These are phyloP conservation scores for Sclerotinia nivalis DNA, from an alignment of 2,329 filamentous ascomycete species.

Conservation along the genomic window DNA sequence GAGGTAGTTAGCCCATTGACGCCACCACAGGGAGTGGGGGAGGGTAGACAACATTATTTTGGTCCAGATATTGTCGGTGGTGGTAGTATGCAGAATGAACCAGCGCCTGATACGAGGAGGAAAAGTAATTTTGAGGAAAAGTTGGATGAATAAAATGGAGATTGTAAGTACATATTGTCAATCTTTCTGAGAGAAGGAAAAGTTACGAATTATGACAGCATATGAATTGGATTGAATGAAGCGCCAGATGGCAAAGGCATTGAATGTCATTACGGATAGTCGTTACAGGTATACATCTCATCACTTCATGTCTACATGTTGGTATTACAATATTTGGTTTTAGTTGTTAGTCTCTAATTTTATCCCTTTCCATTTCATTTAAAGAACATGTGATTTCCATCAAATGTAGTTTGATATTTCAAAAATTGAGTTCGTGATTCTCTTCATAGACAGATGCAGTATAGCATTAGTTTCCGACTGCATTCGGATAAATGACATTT, in stretches of 20 bases:
- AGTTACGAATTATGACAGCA: constrained; percentile 13
- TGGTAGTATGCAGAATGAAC: constrained; percentile 1
- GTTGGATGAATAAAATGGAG: constrained; percentile 29
- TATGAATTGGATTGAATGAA: not conserved
- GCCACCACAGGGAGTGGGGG: constrained; percentile 26
- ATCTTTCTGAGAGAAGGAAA: not conserved
- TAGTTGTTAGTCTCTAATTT: not conserved
- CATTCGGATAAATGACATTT: not conserved
- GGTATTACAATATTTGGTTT: not conserved
- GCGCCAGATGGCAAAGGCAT: not conserved
- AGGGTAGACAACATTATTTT: constrained; percentile 20
- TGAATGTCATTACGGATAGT: not conserved
- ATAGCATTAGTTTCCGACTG: not conserved
- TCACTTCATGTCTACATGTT: not conserved
- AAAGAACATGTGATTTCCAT: not conserved
- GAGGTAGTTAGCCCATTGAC: constrained; percentile 31
- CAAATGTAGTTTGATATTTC: not conserved
- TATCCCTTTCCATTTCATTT: not conserved
- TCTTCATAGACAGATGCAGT: not conserved
- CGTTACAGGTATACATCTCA: not conserved
- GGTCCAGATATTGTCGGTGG: constrained; percentile 29
- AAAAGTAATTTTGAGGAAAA: constrained; percentile 38
- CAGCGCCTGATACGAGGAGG: constrained; percentile 24
- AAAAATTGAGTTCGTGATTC: not conserved
- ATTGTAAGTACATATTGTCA: not conserved